Evolutionary conservation across 2,329 filamentous ascomycete species (phyloP), one percentile per base, ranked within the genome.

Genomic region (Plectosphaerella plurivora): DNA sequence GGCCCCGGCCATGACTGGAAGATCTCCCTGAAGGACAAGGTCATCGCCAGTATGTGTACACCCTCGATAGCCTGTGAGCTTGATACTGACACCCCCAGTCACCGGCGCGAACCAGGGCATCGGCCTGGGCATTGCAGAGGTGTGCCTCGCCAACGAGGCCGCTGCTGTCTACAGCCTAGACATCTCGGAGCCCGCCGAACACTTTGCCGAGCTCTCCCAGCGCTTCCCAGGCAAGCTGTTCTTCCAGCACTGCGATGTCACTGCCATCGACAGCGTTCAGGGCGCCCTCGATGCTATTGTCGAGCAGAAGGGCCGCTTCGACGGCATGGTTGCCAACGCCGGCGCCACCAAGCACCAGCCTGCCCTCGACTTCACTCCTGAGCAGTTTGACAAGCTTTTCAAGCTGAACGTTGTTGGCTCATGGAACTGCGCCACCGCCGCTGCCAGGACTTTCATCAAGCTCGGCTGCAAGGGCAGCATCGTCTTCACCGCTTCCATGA

Each of bases 401-500:
- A 66, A 69, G 51, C 69, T 81, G 44, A 79, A 80, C 58, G 71
- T 76, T 22, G 72, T 68, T 41, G 73, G 73, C 14, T 66, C 72
- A n/a, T 75, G 68, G 60, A 71, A 70, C 59, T 75, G 72, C 59
- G 74, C 73, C 15, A 72, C 66, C 11, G 67, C 70, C 18, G 73
- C 69, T 4, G 74, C 74, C 15, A 69, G 70, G 51, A 69, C 68
- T 44, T 70, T 72, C 55, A 68, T 71, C 53, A 60, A 66, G 57
- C 63, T 67, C 18, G 58, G 59, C 14, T 61, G 58, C 51, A 66
- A 65, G 60, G 69, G 69, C 8, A 63, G 61, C 51, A 66, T 72
- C 50, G 72, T 77, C 50, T 73, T 77, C 60, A 78, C 74, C 5
- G 69, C 73, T 3, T 70, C 65, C 52, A 78, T 77, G 73, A 73